These are phyloP conservation scores for Yarrowia sp. DNA, from an alignment of 805 yeast genomes.

Conservation along the genomic window DNA sequence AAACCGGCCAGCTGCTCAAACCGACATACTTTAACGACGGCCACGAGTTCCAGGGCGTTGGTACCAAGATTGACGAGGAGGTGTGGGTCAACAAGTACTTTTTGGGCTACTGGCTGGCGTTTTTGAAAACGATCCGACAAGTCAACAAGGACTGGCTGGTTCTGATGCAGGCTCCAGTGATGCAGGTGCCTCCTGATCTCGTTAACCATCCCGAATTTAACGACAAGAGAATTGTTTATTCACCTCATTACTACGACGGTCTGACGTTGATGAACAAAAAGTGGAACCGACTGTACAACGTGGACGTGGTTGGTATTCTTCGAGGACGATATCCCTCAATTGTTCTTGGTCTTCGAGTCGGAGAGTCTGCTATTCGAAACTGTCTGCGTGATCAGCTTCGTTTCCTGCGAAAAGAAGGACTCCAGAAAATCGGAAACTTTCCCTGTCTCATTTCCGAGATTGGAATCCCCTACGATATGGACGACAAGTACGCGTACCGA, in stretches of 20 bases:
- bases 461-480: constrained; percentile 98
- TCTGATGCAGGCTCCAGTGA: constrained; percentile 76
- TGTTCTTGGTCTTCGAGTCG: constrained; percentile 63
- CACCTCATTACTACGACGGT: constrained; percentile 95
- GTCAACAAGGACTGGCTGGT: constrained; percentile 49
- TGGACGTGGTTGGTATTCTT: constrained; percentile 85
- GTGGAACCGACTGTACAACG: constrained; percentile 82
- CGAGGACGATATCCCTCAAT: constrained; percentile 75
- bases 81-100: constrained; percentile 63
- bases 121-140: constrained; percentile 48
- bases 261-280: constrained; percentile 86
- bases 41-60: constrained; percentile 17
- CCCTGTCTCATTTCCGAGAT: constrained; percentile 87
- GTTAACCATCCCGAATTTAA: constrained; percentile 13
- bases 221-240: constrained; percentile 63
- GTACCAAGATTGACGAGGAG: constrained; percentile 38
- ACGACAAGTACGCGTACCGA: constrained; percentile 64
- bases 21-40: constrained; percentile 48
- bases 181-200: constrained; percentile 69
- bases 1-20: constrained; percentile 41
- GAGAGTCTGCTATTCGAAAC: constrained; percentile 70
- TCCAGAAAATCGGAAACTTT: constrained; percentile 57
- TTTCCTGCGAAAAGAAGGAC: constrained; percentile 65
- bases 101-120: constrained; percentile 53
- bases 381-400: constrained; percentile 64